Base-by-base conservation (phyloP, 805 yeast genomes). In the Sungouiozyma intestinalis region DNA sequence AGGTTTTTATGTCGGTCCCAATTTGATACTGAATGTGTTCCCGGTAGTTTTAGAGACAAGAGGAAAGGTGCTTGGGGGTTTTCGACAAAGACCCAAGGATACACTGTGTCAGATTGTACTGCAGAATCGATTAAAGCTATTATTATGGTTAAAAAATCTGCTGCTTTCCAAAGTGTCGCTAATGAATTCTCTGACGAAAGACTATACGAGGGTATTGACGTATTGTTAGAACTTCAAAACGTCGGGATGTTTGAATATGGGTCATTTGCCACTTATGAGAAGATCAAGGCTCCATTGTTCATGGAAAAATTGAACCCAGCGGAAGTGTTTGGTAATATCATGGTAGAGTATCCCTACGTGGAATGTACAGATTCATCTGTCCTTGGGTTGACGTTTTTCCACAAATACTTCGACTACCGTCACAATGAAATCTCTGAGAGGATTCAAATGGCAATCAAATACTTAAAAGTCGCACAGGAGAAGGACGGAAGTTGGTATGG, bases 301-400 rank as follows among this genome's bases (percentile, higher is more conserved):
- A 55, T 92, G 45, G 99, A 92, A 58, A 54, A 63, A 40, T 65
- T 92, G 44, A 90, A 90, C 51, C 97, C 98, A 0, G 99, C 98
- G 1, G 98, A 92, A 60, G 98, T 92, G 0, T 92, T 92, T 64
- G 95, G 95, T 44, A 88, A 92, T 52, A 92, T 92, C 45, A 92
- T 92, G 99, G 94, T 92, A 19, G 99, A 92, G 62, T 92, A 85
- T 59, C 97, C 98, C 0, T 92, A 92, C 57, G 97, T 94, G 16
- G 99, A 92, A 62, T 92, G 99, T 61, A 87, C 97, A 0, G 98
- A 94, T 63, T 88, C 97, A 0, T 79, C 90, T 1, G 94, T 92
- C 4, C 65, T 92, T 31, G 98, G 98, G 0, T 67, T 92, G 45
- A 79, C 84, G 0, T 83, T 81, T 58, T 92, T 87, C 65, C 68